Evolutionary conservation across 345 rosid genomes (phyloP).

Genomic region (Eucalyptus tenuipes): DNA sequence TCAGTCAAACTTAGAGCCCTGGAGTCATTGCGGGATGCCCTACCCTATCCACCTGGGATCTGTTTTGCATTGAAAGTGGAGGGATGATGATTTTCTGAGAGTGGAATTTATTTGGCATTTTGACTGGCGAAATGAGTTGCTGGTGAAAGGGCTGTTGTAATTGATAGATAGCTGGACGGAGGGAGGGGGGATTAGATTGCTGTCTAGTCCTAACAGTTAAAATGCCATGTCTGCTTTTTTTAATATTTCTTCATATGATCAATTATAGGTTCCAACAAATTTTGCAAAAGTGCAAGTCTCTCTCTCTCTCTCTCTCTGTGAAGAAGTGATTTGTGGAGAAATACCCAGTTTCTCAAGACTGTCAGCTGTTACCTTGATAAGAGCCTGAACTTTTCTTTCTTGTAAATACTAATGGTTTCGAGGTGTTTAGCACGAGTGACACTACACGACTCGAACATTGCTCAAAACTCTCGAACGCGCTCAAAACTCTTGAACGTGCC

Average conservation of each 20-base stretch:
- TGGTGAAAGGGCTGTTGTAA: neutral
- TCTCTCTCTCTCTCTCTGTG: neutral
- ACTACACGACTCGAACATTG: neutral
- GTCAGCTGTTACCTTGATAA: neutral
- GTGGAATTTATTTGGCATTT: slow-evolving; percentile 8
- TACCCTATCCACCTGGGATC: neutral
- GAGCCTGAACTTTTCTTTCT: neutral
- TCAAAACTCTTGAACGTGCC: neutral
- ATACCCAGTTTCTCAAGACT: neutral
- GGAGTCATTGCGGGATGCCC: neutral
- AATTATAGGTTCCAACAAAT: neutral
- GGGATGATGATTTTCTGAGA: neutral
- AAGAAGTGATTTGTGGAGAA: neutral
- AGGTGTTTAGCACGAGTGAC: neutral
- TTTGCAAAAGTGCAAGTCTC: neutral
- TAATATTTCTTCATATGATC: neutral
- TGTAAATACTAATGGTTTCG: neutral
- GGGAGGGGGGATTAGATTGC: neutral
- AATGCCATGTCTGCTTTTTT: neutral
- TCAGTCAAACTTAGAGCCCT: slow-evolving; percentile 35
- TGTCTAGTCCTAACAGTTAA: slow-evolving; percentile 19
- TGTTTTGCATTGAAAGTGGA: neutral
- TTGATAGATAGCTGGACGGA: neutral
- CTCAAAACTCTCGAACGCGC: neutral
- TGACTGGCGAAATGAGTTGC: slow-evolving; percentile 12